Base-by-base conservation (phyloP, 2,329 filamentous ascomycete species). In the Epichloe sylvatica region DNA sequence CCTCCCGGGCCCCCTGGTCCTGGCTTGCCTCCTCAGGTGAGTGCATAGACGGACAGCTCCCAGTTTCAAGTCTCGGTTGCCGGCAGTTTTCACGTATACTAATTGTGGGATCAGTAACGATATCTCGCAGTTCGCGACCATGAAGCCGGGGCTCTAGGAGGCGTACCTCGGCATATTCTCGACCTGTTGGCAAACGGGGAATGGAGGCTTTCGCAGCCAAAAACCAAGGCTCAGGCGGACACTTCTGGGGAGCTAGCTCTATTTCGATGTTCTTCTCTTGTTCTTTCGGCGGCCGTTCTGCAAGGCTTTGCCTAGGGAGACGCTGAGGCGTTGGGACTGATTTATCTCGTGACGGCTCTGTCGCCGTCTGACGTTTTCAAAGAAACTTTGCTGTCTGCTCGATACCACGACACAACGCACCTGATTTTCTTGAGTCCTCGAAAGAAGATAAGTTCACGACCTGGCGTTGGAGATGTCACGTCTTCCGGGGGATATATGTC, bases 401-500 rank as follows among this genome's bases (percentile, higher is more conserved):
- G 53, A 54, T 58, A 52, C 57, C 53, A 58, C 57, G 55, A 60
- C 58, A 57, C 53, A 52, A 58, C 53, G 55, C 55, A 57, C 56
- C 54, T 54, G 52, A 60, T 61, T 60, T 61, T 60, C 56, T 58
- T 56, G 54, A 57, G 58, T 60, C 55, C 55, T 59, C 54, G 21
- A 46, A 38, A 46, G 30, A 35, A 45, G 25, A 62, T 62, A 41
- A 41, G n/a, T 34, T 67, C 60, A 67, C 63, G 64, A 66, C 63
- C 38, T 64, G 65, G 65, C 65, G 65, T 67, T 67, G 64, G 63
- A 67, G 65, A 67, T 65, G 54, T 60, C 64, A 59, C 23, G 62
- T 60, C 57, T 55, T 55, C 55, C 52, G 64, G 63, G 62, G 62
- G 62, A 61, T 61, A 62, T 61, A 62, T 62, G 62, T 62, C 59